Evolutionary conservation across 1,139 yeast species (phyloP).

Genomic region (Taphrina wiesneri): DNA sequence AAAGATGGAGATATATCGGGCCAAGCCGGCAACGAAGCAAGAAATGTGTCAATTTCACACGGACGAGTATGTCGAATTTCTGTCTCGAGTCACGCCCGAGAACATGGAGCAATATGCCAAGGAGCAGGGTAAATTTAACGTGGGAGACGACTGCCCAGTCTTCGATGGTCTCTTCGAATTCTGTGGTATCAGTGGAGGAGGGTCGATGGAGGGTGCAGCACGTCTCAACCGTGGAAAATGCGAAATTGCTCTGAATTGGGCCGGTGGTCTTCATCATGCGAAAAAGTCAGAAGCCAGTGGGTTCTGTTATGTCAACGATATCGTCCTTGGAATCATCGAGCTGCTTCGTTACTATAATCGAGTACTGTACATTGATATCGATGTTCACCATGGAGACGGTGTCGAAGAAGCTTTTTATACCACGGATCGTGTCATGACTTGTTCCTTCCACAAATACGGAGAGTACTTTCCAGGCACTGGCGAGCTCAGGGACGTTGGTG

Average conservation of each 20-base stretch:
- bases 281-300: slow-evolving; percentile 95
- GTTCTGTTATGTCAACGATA: slow-evolving; percentile 88
- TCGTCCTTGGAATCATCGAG: slow-evolving; percentile 87
- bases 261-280: slow-evolving; percentile 90
- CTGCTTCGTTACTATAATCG: slow-evolving; percentile 87
- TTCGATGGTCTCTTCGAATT: slow-evolving; percentile 95
- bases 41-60: slow-evolving; percentile 99
- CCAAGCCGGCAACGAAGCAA: slow-evolving; percentile 96
- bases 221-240: slow-evolving; percentile 88
- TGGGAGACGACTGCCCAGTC: slow-evolving; percentile 96
- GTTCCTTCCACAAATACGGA: slow-evolving; percentile 95
- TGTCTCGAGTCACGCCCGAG: slow-evolving; percentile 91
- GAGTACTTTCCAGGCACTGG: slow-evolving; percentile 98
- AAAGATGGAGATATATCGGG: slow-evolving; percentile 94
- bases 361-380: slow-evolving; percentile 93
- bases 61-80: slow-evolving; percentile 92
- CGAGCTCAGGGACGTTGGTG: slow-evolving; percentile 81
- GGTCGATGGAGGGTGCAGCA: slow-evolving; percentile 96
- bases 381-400: slow-evolving; percentile 98
- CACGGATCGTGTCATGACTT: slow-evolving; percentile 95
- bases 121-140: slow-evolving; percentile 91
- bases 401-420: slow-evolving; percentile 97
- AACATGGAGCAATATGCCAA: slow-evolving; percentile 86
- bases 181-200: slow-evolving; percentile 93
- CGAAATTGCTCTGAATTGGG: slow-evolving; percentile 94